These are phyloP conservation scores for Tuber magnatum DNA, from an alignment of 495 filamentous ascomycete genomes.

Conservation along the genomic window DNA sequence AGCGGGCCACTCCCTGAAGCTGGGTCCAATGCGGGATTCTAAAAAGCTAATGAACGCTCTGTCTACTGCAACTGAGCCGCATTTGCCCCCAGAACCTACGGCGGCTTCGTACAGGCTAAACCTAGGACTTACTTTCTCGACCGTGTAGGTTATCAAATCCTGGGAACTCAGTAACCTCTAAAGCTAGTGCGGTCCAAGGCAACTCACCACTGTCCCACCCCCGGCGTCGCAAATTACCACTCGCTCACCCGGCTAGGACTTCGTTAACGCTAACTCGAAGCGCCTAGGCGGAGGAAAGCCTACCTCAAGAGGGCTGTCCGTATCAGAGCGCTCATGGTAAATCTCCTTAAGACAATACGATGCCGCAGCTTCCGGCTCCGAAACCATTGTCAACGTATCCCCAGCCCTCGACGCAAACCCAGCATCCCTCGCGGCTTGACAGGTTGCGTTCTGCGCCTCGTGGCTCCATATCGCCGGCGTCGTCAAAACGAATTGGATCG, in stretches of 20 bases:
- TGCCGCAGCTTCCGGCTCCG: constrained; percentile 43
- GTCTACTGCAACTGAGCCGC: constrained; percentile 39
- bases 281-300: background rate
- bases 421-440: constrained; percentile 36
- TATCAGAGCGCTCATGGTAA: background rate
- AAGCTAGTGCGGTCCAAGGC: background rate
- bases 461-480: constrained; percentile 43
- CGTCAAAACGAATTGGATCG: constrained; percentile 42
- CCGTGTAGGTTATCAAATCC: constrained; percentile 39
- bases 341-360: constrained; percentile 26
- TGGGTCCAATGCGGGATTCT: constrained; percentile 26
- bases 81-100: constrained; percentile 39
- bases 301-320: constrained; percentile 10
- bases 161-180: background rate
- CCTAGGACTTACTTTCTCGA: constrained; percentile 18
- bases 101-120: constrained; percentile 32
- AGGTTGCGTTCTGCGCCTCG: constrained; percentile 38
- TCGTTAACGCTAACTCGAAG: background rate
- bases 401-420: constrained; percentile 38
- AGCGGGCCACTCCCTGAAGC: constrained; percentile 28
- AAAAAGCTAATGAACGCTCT: constrained; percentile 37
- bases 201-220: constrained; percentile 39
- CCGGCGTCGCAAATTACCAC: constrained; percentile 41
- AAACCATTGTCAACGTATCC: constrained; percentile 38
- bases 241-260: constrained; percentile 22